Base-by-base conservation (phyloP, 805 yeast species). In the Metschnikowia continentalis region DNA sequence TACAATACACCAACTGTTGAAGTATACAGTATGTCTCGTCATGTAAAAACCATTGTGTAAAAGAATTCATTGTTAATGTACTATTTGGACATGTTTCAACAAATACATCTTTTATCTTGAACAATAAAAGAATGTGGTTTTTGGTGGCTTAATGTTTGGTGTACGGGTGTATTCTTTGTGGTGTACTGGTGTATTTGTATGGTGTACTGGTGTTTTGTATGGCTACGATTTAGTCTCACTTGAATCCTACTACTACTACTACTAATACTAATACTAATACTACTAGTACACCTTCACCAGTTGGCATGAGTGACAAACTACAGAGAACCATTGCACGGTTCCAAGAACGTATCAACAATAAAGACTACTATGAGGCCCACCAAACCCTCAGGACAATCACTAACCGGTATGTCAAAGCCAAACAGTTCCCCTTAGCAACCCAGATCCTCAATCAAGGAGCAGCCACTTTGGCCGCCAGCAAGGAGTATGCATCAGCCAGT, bases 341-440 rank as follows among this genome's bases (percentile, higher is more conserved):
- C 70, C 80, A 83, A 61, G 77, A 74, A 41, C 84, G 87, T 60
- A 85, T 92, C 55, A 80, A 78, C 46, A 78, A 78, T 46, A 89
- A 88, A 2, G 87, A 90, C 49, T 90, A 78, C 70, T 92, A 92
- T 65, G 99, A 94, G 65, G 98, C 98, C 0, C 97, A 92, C 66
- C 98, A 94, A 68, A 91, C 96, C 0, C 77, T 94, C 47, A 76
- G 97, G 62, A 90, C 98, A 5, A 87, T 92, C 48, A 88, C 88
- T 39, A 90, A 90, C 58, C 77, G 99, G 63, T 86, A 88, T 62
- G 85, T 87, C 40, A 81, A 88, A 55, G 64, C 83, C 22, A 81
- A 82, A 53, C 81, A 85, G 52, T 88, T 78, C 64, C 71, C 69
- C 2, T 84, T 86, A 37, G 96, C 97, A 8, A 76, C 82, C 47